Evolutionary conservation across 2,329 filamentous ascomycete species (phyloP).

Genomic region (Orbilia blumenaviensis): DNA sequence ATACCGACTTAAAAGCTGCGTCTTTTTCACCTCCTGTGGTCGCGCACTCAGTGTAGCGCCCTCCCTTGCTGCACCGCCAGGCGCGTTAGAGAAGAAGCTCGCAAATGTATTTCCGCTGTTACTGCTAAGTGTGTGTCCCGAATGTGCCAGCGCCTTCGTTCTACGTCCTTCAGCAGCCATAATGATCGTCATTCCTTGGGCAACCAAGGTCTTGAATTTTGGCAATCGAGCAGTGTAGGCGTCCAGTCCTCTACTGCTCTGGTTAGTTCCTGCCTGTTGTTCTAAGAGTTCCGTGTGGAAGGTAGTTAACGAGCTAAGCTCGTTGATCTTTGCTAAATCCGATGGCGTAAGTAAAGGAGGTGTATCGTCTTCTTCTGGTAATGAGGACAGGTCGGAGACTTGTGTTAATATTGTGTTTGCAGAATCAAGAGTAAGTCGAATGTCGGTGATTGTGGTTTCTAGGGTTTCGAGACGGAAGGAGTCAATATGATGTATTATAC

Average conservation of each 20-base stretch:
- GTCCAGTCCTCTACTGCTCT: slow-evolving; percentile 1
- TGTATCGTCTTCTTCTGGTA: slow-evolving; percentile 36
- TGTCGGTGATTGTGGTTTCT: slow-evolving; percentile 48
- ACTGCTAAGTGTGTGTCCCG: neutral
- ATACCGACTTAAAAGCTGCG: slow-evolving; percentile 40
- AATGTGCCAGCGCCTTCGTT: neutral
- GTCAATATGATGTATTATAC: slow-evolving; percentile 52
- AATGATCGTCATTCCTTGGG: slow-evolving; percentile 48
- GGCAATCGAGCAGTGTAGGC: slow-evolving; percentile 31
- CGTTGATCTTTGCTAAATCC: slow-evolving; percentile 49
- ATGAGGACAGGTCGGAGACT: slow-evolving; percentile 37
- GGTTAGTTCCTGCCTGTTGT: neutral
- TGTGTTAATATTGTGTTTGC: slow-evolving; percentile 50
- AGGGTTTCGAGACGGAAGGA: slow-evolving; percentile 52
- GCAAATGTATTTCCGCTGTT: slow-evolving; percentile 16
- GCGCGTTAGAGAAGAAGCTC: slow-evolving; percentile 9
- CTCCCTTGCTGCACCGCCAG: neutral
- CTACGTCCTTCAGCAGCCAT: slow-evolving; percentile 40
- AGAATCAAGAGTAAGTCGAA: slow-evolving; percentile 34
- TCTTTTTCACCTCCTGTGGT: slow-evolving; percentile 50
- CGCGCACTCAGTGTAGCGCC: neutral
- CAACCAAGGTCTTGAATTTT: slow-evolving; percentile 41
- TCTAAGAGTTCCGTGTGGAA: slow-evolving; percentile 18
- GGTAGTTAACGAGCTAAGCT: slow-evolving; percentile 21
- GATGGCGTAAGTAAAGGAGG: slow-evolving; percentile 31